Evolutionary conservation across 2,329 filamentous ascomycete genomes (phyloP), one percentile per base, ranked within the genome.

Genomic region (Colletotrichum aenigma): DNA sequence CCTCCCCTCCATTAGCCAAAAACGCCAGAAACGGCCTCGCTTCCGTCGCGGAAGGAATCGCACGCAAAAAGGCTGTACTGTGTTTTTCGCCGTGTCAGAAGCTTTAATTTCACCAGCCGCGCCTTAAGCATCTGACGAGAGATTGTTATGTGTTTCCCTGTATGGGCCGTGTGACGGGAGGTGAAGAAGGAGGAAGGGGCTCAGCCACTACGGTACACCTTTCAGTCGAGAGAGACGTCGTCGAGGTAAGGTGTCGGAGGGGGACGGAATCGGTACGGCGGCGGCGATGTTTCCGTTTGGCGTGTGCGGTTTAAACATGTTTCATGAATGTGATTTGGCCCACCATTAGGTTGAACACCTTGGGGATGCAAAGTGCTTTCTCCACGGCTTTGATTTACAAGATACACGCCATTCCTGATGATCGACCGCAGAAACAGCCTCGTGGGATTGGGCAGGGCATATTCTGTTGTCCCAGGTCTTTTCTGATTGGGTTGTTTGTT

Each of bases 361-460:
- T 21, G n/a, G 43, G n/a, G 43, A 52, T 13, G n/a, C n/a, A 52
- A 0, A 4, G 43, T 43, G 16, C 38, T 34, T 34, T 34, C 32
- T 34, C 12, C 32, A 1, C 13, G 32, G 32, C 32, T 18, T 43
- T 43, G 38, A 43, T 21, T 58, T 58, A 7, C 24, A 58, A 58
- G 55, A 58, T 58, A 30, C 55, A 18, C 24, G 26, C 55, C 55
- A 58, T 30, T 58, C 3, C 16, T 21, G n/a, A 13, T 13, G 43
- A 52, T 52, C 43, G n/a, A 13, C 43, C 62, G 71, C 62, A 43
- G 18, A 68, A 64, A 68, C 58, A 73, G 64, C 70, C 73, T 75
- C 64, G 48, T 56, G 58, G 70, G 70, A 65, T 26, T 64, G n/a
- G 73, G 65, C 48, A 74, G 58, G 58, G 70, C 65, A 48, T 73